Base-by-base conservation (phyloP, 257 asterid species). In the Avicennia marina region DNA sequence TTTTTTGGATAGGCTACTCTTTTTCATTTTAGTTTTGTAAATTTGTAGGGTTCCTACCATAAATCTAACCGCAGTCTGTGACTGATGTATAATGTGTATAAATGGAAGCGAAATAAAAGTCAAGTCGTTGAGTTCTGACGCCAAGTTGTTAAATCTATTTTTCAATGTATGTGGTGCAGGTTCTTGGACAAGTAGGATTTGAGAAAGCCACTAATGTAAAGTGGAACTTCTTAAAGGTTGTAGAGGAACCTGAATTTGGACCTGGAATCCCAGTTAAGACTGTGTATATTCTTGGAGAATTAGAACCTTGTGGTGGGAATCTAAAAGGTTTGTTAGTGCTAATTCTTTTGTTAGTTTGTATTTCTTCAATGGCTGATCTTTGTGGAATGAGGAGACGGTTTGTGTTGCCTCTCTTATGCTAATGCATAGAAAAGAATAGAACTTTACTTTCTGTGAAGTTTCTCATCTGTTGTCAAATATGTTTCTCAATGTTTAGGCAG, bases 181-280 rank as follows among this genome's bases (percentile, higher is more conserved):
- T 76, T 67, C 65, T 87, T 55, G 73, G 56, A 46, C 75, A 69
- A 72, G 69, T 77, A 39, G 93, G 77, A 53, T 66, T 67, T 56
- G 87, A 60, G 41, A 65, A 68, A 52, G 62, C 63, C 60, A 41
- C 60, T 17, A 75, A 60, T 44, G 56, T 67, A 11, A 79, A 78
- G 67, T 91, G 94, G 98, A 78, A 51, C 41, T 70, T 85, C 65
- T 59, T 48, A 58, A 87, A 85, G 78, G 71, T 73, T 29, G 58
- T 72, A 39, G 83, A 83, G 67, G 96, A 91, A 60, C 96, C 98
- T 72, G 96, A 80, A 56, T 91, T 87, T 72, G 98, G 98, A 63
- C 96, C 94, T 16, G 90, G 87, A 50, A 21, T 68, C 44, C 86
- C 93, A 0, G 29, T 74, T 45, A 79, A 80, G 70, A 81, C 88